phyloP scores from a whole-genome alignment of 441 rosid species.

The Brassica hybrid region DNA sequence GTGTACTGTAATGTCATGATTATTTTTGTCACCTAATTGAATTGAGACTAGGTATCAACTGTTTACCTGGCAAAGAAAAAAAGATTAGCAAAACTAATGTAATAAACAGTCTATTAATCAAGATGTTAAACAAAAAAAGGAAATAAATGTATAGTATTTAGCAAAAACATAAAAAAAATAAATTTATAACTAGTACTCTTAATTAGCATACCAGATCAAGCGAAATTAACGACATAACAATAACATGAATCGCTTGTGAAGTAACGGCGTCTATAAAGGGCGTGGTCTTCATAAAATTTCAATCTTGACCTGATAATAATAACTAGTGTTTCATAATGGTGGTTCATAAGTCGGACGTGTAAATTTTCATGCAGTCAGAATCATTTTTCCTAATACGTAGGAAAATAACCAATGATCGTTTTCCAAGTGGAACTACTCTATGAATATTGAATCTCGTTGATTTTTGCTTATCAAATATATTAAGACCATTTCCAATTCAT shows the following conservation, averaged over 20 bases:
- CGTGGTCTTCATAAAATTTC: not conserved
- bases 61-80: not conserved
- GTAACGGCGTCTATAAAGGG: not conserved
- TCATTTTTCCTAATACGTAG: conserved; percentile 28
- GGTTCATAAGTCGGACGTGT: conserved; percentile 9
- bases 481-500: too few species aligned
- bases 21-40: not conserved
- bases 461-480: conserved; percentile 12
- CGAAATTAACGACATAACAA: not conserved
- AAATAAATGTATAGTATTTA: not conserved
- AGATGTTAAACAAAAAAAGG: not conserved
- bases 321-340: conserved; percentile 7
- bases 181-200: not conserved
- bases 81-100: not conserved
- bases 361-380: conserved; percentile 25
- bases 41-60: not conserved
- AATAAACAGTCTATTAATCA: not conserved
- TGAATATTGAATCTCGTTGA: conserved; percentile 14
- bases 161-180: not conserved
- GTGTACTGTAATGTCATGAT: not conserved
- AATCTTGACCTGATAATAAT: not conserved
- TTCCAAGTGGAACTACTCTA: conserved; percentile 17
- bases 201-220: not conserved
- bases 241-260: not conserved
- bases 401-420: conserved; percentile 24